Base-by-base conservation (phyloP, 306 rosid genomes). In the Quercus cerris region DNA sequence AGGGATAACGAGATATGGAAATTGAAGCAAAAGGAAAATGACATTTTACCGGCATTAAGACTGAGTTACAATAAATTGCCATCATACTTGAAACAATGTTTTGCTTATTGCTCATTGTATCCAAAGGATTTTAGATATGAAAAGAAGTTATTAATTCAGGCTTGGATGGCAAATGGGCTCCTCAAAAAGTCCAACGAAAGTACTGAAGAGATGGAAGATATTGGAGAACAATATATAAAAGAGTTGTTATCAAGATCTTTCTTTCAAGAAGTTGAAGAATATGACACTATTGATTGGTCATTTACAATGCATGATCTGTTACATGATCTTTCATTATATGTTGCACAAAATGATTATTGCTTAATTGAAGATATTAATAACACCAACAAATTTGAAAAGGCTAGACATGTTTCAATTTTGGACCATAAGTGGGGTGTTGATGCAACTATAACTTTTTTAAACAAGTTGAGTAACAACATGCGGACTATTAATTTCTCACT, bases 101-200 rank as follows among this genome's bases (percentile, higher is more conserved):
- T 85, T 38, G 75, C 77, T 15, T 85, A 63, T 20, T 85, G 86
- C 44, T 81, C 84, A 27, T 52, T 85, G 31, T 85, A 66, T 25
- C 86, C 80, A 5, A 69, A 76, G n/a, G 77, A 76, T 76, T 5
- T 13, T 10, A 11, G 1, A 1, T 70, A 79, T 35, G 3, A 1
- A 1, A 82, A 35, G n/a, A 17, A 38, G 17, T 9, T 58, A 0
- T 51, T 83, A 1, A 75, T 86, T 71, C 57, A n/a, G 35, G 77
- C 71, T 13, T 83, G 82, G 89, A 33, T 33, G 38, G 38, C 38
- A 33, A 33, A 33, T 33, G 7, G 38, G 38, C 38, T 33, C 38
- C 38, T 33, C 7, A 7, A 5, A 6, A 5, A 33, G 5, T 33
- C 38, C 38, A 33, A 33, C 6, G 1, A 33, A 33, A 33, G 38